Conservation (phyloP, 2,329 filamentous ascomycete species). For the Taxawa tesnikishii region DNA sequence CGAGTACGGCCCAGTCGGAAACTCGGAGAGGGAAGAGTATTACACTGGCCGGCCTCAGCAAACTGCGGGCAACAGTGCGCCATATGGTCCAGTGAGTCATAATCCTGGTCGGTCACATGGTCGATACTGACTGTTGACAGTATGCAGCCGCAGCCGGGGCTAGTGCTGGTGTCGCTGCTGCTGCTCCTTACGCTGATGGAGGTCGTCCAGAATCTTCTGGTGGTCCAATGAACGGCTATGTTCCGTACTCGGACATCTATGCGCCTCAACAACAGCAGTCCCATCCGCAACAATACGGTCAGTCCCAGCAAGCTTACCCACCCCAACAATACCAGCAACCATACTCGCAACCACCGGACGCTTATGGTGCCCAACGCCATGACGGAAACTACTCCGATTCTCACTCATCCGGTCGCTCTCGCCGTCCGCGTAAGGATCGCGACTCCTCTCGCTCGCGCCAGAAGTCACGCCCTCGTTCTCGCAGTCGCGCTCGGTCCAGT, state of each 20-base stretch:
- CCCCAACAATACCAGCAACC: constrained; percentile 6
- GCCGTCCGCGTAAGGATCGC: constrained; percentile 1
- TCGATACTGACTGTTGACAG: not conserved
- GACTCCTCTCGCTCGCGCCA: not conserved
- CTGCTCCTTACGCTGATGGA: not conserved
- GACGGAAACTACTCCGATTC: constrained; percentile 6
- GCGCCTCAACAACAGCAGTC: constrained; percentile 8
- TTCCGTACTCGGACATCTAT: constrained; percentile 23
- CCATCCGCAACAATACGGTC: no score
- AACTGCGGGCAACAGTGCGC: not conserved
- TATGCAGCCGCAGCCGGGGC: not conserved
- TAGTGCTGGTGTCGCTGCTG: not conserved
- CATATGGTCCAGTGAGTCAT: not conserved
- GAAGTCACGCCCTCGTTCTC: not conserved
- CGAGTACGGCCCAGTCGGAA: constrained; percentile 4
- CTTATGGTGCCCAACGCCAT: constrained; percentile 9
- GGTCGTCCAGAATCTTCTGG: constrained; percentile 3
- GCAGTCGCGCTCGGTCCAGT: constrained; percentile 5
- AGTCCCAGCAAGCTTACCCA: not conserved
- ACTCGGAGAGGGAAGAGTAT: not conserved
- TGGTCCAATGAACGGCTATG: constrained; percentile 15
- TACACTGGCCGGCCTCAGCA: not conserved
- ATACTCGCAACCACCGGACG: constrained; percentile 5
- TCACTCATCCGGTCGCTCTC: not conserved
- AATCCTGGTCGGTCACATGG: not conserved